phyloP scores from a whole-genome alignment of 1,284 basidiomycete species.

The Apiotrichum sp. region DNA sequence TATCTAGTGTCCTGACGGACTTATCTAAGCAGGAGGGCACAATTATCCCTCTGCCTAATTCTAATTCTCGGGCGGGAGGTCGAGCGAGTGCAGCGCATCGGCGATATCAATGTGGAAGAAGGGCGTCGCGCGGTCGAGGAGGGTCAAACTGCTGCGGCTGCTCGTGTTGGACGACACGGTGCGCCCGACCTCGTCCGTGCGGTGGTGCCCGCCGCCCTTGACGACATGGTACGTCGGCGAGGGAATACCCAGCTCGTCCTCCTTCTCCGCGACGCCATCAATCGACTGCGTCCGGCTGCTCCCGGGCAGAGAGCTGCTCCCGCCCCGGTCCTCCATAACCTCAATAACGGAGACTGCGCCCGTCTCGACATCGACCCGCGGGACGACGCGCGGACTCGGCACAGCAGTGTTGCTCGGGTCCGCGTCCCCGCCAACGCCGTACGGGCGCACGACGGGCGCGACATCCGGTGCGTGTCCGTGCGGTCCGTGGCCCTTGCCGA shows the following conservation, averaged over 20 bases:
- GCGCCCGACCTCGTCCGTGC: no score
- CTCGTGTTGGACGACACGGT: not conserved
- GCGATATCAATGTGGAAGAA: slow-evolving; percentile 49
- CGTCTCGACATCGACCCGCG: slow-evolving; percentile 1
- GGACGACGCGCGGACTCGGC: not conserved
- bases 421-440: slow-evolving; percentile 20
- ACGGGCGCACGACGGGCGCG: slow-evolving; percentile 61
- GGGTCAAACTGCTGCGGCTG: slow-evolving; percentile 16
- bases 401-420: slow-evolving; percentile 13
- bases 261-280: slow-evolving; percentile 1
- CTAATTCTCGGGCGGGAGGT: not conserved
- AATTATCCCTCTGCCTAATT: not conserved
- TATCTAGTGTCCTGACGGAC: no score
- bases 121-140: slow-evolving; percentile 40
- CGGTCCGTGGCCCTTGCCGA: slow-evolving; percentile 55
- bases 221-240: not conserved
- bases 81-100: slow-evolving; percentile 34
- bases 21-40: no score
- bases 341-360: not conserved
- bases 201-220: no score
- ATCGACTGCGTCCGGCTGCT: not conserved
- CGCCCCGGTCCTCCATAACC: no score
- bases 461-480: slow-evolving; percentile 57
- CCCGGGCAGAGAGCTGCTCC: not conserved
- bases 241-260: not conserved